Conservation (phyloP, 495 filamentous ascomycete genomes). For the Aspergillus campestris region DNA sequence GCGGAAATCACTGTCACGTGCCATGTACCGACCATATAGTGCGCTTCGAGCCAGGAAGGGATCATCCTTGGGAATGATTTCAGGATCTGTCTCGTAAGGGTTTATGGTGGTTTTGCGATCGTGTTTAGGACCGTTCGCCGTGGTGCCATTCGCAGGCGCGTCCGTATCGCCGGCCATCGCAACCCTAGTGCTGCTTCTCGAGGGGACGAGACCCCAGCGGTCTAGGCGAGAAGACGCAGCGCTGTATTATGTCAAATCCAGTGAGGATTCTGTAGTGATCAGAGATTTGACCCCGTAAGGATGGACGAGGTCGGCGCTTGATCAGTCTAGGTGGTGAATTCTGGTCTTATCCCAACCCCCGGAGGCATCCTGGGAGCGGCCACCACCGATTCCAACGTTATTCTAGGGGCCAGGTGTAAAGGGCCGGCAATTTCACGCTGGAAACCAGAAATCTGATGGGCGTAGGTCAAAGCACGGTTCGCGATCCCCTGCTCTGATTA, state of each 20-base stretch:
- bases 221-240: too few species aligned
- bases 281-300: not conserved
- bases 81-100: conserved; percentile 31
- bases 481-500: too few species aligned
- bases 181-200: not conserved
- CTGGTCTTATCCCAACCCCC: conserved; percentile 8
- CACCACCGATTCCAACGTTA: not conserved
- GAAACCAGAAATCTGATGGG: not conserved
- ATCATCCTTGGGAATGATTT: conserved; percentile 27
- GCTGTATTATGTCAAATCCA: too few species aligned
- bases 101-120: conserved; percentile 9
- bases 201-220: too few species aligned
- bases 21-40: conserved; percentile 36
- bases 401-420: too few species aligned
- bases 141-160: conserved; percentile 12
- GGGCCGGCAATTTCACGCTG: too few species aligned
- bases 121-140: conserved; percentile 18
- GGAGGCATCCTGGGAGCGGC: conserved; percentile 19
- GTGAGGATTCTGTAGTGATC: too few species aligned
- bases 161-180: conserved; percentile 21
- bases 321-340: conserved; percentile 8
- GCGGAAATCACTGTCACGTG: conserved; percentile 30
- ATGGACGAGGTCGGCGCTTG: not conserved
- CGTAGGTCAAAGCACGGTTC: too few species aligned
- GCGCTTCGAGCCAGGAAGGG: conserved; percentile 27